Base-by-base conservation (phyloP, 2,329 filamentous ascomycete genomes). In the Arthrinium phaeospermum region DNA sequence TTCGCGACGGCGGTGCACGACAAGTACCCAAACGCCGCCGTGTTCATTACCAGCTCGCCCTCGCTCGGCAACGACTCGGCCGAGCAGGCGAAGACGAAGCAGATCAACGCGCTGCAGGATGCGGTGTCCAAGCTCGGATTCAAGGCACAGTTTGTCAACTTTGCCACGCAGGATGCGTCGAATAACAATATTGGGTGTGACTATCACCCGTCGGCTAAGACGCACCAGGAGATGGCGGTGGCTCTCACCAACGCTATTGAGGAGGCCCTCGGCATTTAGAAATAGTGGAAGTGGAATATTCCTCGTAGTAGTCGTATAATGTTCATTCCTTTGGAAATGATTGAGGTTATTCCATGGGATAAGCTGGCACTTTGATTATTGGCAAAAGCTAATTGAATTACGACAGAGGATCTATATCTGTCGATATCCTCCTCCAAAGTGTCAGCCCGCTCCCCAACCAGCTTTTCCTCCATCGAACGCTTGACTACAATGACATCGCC, bases 21-120 rank as follows among this genome's bases (percentile, higher is more conserved):
- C 5, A 79, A 81, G 67, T 85, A 85, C 70, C 77, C 81, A 0
- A 72, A 78, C 0, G 83, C 82, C 1, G 74, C 79, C 6, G 79
- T 83, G 73, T 85, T 86, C 76, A 76, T 86, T n/a, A 73, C 84
- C 1, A 81, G 78, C 16, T 83, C 81, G 6, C 83, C 84, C 0
- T 76, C 84, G 79, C 77, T 86, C 5, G 80, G 78, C 51, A 82
- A 85, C 61, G 71, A 49, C n/a, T 34, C 74, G 27, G 81, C 77
- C 12, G 81, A 83, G 71, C 80, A 79, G 47, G 82, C 83, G 73
- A 81, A 83, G 72, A 82, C 79, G 12, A 83, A 80, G 0, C 79
- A 85, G 73, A 74, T 74, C 1, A 76, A 76, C 46, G 81, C 80
- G 6, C 75, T 85, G 16, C 78, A 81, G 72, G 77, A 76, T 46